Conservation (phyloP, 1,284 basidiomycete species). For the Abortiporus biennis region DNA sequence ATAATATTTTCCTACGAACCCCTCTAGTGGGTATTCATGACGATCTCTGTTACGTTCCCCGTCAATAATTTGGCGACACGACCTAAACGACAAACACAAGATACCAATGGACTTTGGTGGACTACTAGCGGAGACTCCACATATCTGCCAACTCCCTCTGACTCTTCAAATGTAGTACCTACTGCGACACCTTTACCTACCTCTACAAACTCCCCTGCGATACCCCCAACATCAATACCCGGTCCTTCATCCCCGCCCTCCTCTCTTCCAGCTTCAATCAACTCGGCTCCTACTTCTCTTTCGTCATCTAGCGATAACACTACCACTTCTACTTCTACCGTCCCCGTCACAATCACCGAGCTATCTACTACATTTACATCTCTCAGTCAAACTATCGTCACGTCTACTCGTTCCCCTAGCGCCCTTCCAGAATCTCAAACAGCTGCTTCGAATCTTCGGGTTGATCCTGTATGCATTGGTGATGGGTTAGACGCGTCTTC, state of each 20-base stretch:
- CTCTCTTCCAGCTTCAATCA: constrained; percentile 10
- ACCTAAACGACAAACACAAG: constrained; percentile 12
- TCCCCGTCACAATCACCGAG: constrained; percentile 21
- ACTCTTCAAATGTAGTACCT: constrained; percentile 1
- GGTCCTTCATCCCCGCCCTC: constrained; percentile 8
- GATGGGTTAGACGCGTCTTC: constrained; percentile 57
- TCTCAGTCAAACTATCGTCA: constrained; percentile 32
- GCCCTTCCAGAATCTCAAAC: constrained; percentile 24
- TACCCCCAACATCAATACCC: constrained; percentile 9
- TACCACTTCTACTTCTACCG: constrained; percentile 28
- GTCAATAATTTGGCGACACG: constrained; percentile 22
- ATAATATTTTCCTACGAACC: constrained; percentile 11
- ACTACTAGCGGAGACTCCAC: constrained; percentile 13
- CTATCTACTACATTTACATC: constrained; percentile 39
- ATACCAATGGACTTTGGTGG: constrained; percentile 19
- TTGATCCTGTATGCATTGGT: constrained; percentile 52
- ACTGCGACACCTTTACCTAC: too few species aligned
- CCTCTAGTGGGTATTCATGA: constrained; percentile 21
- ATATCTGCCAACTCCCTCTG: constrained; percentile 9
- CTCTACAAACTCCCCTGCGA: constrained; percentile 10
- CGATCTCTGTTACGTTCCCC: constrained; percentile 11
- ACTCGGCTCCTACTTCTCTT: constrained; percentile 10
- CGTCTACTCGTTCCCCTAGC: constrained; percentile 23
- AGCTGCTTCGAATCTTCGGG: constrained; percentile 15
- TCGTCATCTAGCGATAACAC: constrained; percentile 17